Base-by-base conservation (phyloP, 2,329 filamentous ascomycete genomes). In the Calonectria fujianensis region DNA sequence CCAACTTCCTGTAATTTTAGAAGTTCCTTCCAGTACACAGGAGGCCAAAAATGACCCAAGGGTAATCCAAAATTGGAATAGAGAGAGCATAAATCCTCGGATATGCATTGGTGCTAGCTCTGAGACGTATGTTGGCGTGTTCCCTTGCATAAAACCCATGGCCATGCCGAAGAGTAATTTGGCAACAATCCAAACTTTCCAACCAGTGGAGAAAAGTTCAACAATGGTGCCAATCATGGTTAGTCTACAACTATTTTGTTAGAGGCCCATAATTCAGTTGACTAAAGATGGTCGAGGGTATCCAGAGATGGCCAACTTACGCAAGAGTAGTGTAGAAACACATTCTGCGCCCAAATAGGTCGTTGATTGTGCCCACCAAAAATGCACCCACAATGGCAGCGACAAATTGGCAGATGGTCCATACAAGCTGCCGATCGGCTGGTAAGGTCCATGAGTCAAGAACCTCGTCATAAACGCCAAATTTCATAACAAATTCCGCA, bases 111-210 rank as follows among this genome's bases (percentile, higher is more conserved):
- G 57, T 27, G 57, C 35, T 1, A 61, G 35, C 35, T 41, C 57
- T 27, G 57, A 61, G n/a, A 61, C 57, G 1, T 61, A 41, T 14
- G 57, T 24, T 61, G 35, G 57, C 9, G 57, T 61, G 11, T 61
- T 61, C 3, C 57, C 57, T 29, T 61, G 57, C 57, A 61, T 61
- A 13, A 61, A 61, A 61, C 57, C 57, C 57, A 61, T 61, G n/a
- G 35, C 57, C 57, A 61, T 61, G 3, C 57, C 57, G 8, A 61
- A 61, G 18, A 61, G 3, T 14, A 61, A 29, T 41, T 61, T 61
- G 3, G 57, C 57, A n/a, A 61, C n/a, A 16, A 61, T 18, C 57
- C 57, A 61, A 14, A 61, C 57, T 35, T 61, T 61, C 35, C 57
- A 61, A n/a, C 29, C 29, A 0, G 57, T 35, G 1, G 57, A 61